phyloP scores from a whole-genome alignment of 257 asterid species.

The Agastache rugosa region DNA sequence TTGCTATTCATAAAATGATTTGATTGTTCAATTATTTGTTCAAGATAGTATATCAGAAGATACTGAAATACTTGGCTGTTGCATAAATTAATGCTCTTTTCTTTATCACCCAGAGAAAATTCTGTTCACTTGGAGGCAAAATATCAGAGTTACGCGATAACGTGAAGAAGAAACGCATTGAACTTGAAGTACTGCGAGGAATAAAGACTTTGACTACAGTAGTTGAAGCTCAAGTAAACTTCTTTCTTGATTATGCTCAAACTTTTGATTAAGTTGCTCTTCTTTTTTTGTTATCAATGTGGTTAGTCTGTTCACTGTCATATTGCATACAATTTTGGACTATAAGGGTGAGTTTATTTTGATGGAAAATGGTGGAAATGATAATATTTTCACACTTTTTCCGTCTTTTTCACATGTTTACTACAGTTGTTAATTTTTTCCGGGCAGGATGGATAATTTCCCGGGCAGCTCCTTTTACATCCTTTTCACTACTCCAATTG shows the following conservation, averaged over 20 bases:
- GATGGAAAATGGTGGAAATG: too few species aligned
- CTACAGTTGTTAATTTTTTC: too few species aligned
- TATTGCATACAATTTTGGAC: not conserved
- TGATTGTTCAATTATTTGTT: too few species aligned
- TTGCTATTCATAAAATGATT: too few species aligned
- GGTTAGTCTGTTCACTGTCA: not conserved
- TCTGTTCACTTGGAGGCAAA: slow-evolving; percentile 58
- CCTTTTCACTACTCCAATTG: too few species aligned
- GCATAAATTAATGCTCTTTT: slow-evolving; percentile 13
- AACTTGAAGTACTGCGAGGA: slow-evolving; percentile 52
- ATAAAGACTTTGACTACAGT: slow-evolving; percentile 45
- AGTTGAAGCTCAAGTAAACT: slow-evolving; percentile 72
- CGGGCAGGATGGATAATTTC: too few species aligned
- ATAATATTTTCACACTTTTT: too few species aligned
- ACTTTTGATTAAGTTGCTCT: slow-evolving; percentile 1
- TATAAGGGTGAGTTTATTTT: too few species aligned
- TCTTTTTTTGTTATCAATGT: not conserved
- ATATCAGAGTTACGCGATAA: slow-evolving; percentile 55
- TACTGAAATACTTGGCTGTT: too few species aligned
- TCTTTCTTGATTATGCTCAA: slow-evolving; percentile 23
- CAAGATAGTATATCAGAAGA: not conserved
- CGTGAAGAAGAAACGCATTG: slow-evolving; percentile 53
- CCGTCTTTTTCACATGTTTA: too few species aligned
- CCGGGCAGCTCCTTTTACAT: too few species aligned
- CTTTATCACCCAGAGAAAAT: slow-evolving; percentile 46